phyloP scores from a whole-genome alignment of 768 basidiomycete species.

The Pluteus cervinus region DNA sequence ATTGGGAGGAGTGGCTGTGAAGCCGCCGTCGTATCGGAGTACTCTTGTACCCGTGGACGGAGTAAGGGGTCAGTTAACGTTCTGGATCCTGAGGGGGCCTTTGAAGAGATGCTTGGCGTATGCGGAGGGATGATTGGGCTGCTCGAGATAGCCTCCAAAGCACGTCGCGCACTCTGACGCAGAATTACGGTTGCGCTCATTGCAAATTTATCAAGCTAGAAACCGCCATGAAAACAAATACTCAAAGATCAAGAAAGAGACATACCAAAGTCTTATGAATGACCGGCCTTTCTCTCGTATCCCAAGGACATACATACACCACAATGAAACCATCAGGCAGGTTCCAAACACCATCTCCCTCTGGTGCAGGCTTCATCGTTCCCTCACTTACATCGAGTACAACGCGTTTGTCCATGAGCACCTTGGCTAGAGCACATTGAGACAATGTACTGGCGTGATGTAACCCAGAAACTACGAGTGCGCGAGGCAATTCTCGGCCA shows the following conservation, averaged over 20 bases:
- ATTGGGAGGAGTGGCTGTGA: too few relatives aligned
- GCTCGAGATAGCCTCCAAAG: slow-evolving; percentile 17
- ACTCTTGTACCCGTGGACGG: too few relatives aligned
- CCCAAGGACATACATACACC: slow-evolving; percentile 65
- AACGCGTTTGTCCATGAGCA: slow-evolving; percentile 46
- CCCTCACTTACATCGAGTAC: slow-evolving; percentile 28
- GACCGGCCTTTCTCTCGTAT: slow-evolving; percentile 57
- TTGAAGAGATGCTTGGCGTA: too few relatives aligned
- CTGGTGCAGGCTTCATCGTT: slow-evolving; percentile 17
- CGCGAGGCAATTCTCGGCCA: slow-evolving; percentile 51
- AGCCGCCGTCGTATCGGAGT: too few relatives aligned
- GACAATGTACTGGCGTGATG: slow-evolving; percentile 49
- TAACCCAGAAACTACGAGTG: slow-evolving; percentile 65
- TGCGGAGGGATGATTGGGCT: neutral
- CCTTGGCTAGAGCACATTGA: slow-evolving; percentile 52
- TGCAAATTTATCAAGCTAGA: slow-evolving; percentile 71
- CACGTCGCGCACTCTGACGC: slow-evolving; percentile 34
- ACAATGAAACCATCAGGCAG: slow-evolving; percentile 66
- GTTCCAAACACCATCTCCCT: slow-evolving; percentile 39
- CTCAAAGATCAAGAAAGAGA: slow-evolving; percentile 6
- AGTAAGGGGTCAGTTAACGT: too few relatives aligned
- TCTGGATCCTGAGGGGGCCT: too few relatives aligned
- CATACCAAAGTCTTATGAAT: slow-evolving; percentile 64
- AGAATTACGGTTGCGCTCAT: slow-evolving; percentile 63
- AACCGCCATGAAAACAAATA: slow-evolving; percentile 6